A percentile compares a stretch with the other conserved stretches of the same genome.
Conservation (phyloP, 2,329 filamentous ascomycete genomes). For the Dothidotthia symphoricarpi region DNA sequence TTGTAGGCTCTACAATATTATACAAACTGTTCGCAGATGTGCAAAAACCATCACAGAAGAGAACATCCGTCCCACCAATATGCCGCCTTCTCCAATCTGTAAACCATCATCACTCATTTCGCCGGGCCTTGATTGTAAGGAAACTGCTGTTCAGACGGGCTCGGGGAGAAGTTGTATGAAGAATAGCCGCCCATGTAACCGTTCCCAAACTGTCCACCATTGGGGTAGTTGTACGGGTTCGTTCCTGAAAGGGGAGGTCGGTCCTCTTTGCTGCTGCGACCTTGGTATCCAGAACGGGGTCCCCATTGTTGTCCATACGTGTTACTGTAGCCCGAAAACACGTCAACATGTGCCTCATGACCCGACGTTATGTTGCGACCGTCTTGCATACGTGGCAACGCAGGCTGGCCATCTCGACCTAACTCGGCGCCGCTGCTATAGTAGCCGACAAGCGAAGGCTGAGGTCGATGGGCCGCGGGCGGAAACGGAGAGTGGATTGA, state of each 20-base stretch:
- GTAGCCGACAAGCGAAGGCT: conserved; percentile 21
- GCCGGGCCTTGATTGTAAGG: conserved; percentile 14
- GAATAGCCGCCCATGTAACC: conserved; percentile 21
- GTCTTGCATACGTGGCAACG: conserved; percentile 13
- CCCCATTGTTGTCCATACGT: conserved; percentile 18
- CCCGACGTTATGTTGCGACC: conserved; percentile 6
- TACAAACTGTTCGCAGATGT: no score
- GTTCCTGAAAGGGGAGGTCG: conserved; percentile 16
- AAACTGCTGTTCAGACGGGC: conserved; percentile 19
- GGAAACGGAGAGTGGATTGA: conserved; percentile 3
- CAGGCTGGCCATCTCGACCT: conserved; percentile 10
- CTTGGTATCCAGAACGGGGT: conserved; percentile 9
- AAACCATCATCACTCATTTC: conserved; percentile 12
- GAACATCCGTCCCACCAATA: no score
- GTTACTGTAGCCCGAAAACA: conserved; percentile 14
- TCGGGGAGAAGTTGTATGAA: conserved; percentile 12
- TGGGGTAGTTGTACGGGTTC: conserved; percentile 22
- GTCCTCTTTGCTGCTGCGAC: conserved; percentile 25
- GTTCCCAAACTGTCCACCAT: conserved; percentile 14
- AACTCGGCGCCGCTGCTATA: conserved; percentile 16
- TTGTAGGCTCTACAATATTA: no score
- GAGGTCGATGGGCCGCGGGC: conserved; percentile 23
- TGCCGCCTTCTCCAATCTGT: no score
- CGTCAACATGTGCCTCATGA: conserved; percentile 17
- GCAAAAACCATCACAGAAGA: no score